Conservation (phyloP, 2,329 filamentous ascomycete species). For the Sclerotinia sclerotiorum region DNA sequence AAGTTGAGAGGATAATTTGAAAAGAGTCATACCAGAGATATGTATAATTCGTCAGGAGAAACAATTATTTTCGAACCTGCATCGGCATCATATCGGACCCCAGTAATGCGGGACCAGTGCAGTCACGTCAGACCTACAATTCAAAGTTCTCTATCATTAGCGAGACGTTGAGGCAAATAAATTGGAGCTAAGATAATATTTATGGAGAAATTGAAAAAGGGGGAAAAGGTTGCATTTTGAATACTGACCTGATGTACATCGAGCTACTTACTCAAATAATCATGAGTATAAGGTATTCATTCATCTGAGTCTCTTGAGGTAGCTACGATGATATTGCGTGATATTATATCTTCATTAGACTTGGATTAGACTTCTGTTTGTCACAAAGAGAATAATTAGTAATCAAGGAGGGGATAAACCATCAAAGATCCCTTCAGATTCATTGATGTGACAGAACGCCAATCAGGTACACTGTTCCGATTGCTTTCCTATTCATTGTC, state of each 20-base stretch:
- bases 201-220: constrained; percentile 11
- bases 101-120: neutral
- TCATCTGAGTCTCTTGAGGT: neutral
- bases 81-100: constrained; percentile 23
- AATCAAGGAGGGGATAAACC: neutral
- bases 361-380: neutral
- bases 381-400: neutral
- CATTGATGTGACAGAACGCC: neutral
- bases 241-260: neutral
- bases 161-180: neutral
- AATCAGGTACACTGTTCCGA: no score
- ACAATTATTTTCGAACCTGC: constrained; percentile 16
- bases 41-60: constrained; percentile 3
- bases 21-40: constrained; percentile 22
- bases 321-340: constrained; percentile 2
- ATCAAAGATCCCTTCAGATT: neutral
- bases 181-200: constrained; percentile 16
- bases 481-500: neutral
- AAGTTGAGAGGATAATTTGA: neutral
- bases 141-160: constrained; percentile 2
- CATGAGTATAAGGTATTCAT: neutral
- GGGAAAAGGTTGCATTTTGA: neutral
- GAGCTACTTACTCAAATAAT: neutral
- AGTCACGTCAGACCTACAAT: constrained; percentile 13
- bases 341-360: neutral